phyloP scores from a whole-genome alignment of 768 basidiomycete genomes.

The Calvatia gigantea region DNA sequence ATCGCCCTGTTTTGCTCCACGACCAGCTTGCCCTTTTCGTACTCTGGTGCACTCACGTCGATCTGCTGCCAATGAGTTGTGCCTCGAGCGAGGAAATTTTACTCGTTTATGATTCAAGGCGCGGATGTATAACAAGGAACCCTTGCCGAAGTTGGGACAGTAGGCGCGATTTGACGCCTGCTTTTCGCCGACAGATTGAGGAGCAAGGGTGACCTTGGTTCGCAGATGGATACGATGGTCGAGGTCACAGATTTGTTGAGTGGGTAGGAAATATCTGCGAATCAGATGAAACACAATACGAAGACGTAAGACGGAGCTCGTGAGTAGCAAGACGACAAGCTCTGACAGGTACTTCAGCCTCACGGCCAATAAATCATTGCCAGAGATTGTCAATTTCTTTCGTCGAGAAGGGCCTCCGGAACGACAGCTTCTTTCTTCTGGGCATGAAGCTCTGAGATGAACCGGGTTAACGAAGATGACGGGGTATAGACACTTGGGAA shows the following conservation, averaged over 20 bases:
- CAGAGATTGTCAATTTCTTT: too few species aligned
- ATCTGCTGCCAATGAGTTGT: conserved; percentile 64
- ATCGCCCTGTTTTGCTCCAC: too few species aligned
- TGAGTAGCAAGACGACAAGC: conserved; percentile 48
- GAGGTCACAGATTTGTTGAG: conserved; percentile 81
- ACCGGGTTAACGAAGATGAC: too few species aligned
- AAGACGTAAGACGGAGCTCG: conserved; percentile 31
- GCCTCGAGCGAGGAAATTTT: conserved; percentile 85
- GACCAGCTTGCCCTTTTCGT: conserved; percentile 83
- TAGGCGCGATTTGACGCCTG: conserved; percentile 71
- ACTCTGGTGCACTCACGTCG: conserved; percentile 60
- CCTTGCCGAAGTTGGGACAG: conserved; percentile 88
- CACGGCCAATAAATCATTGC: conserved; percentile 63
- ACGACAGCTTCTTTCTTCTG: too few species aligned
- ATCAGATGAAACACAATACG: neutral
- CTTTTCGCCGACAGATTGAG: conserved; percentile 72
- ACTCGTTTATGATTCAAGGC: conserved; percentile 75
- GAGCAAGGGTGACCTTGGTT: conserved; percentile 82
- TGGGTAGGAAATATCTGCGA: conserved; percentile 49
- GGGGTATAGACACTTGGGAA: too few species aligned
- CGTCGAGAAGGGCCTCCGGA: too few species aligned
- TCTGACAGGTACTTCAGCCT: conserved; percentile 55
- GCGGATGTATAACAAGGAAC: conserved; percentile 69
- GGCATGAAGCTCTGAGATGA: too few species aligned
- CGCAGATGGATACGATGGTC: conserved; percentile 77